Base-by-base conservation (phyloP, 2,329 filamentous ascomycete species). In the Clarireedia hainanense region DNA sequence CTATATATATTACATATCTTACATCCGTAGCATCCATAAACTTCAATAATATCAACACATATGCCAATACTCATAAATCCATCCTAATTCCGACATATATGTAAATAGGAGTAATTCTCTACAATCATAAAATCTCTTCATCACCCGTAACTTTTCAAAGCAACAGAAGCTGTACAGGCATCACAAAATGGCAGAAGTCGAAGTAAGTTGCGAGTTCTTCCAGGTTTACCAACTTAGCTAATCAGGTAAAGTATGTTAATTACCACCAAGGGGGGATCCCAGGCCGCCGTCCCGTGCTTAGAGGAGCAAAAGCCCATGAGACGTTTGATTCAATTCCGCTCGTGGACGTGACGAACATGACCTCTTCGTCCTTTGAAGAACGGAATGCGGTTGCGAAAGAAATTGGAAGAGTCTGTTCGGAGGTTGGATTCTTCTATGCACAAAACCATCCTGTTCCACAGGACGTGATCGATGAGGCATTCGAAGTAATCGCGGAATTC, bases 221-320 rank as follows among this genome's bases (percentile, higher is more conserved):
- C 37, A 40, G 15, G 17, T 4, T 17, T 40, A 7, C 14, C 6
- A n/a, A 20, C 17, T 20, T 14, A 10, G n/a, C 39, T 42, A 9
- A 20, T 42, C 70, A 42, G 9, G 17, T 12, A 42, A 14, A 42
- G 39, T 42, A 17, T 42, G n/a, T 42, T 10, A 1, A 20, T 20
- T 42, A 42, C 17, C n/a, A 42, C 5, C 39, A 42, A 14, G 15
- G 39, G 3, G 39, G 39, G 5, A 20, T 42, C n/a, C 39, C n/a
- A 7, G n/a, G 39, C 9, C 39, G 15, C 6, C 43, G 43, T 24
- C 20, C 20, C 12, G 15, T 47, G 15, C 24, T 47, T 7, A 47
- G 20, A 23, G 43, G 43, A 15, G 10, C 43, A 14, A 47, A 27
- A 6, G 43, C 43, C 24, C 20, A 14, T 20, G 14, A 47, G 20